Percentiles rank a stretch among this genome's conserved stretches.
Evolutionary conservation across 2,329 filamentous ascomycete species (phyloP).

Genomic region (Neofusicoccum umdonicola): DNA sequence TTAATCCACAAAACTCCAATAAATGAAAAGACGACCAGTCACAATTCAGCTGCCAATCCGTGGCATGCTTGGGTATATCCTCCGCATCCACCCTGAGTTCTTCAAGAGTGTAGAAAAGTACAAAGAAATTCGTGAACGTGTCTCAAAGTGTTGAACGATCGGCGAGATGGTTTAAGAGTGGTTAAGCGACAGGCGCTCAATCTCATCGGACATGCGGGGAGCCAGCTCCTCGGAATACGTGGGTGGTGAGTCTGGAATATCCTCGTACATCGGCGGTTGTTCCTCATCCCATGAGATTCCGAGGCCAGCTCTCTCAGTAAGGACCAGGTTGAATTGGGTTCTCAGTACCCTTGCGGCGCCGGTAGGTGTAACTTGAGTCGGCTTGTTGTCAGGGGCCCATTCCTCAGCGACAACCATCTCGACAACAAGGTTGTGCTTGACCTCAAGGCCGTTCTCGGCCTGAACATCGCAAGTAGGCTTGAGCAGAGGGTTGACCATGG

Average conservation of each 20-base stretch:
- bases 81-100: conserved; percentile 18
- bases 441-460: conserved; percentile 69
- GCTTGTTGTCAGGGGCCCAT: conserved; percentile 68
- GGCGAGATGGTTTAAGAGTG: not conserved
- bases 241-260: conserved; percentile 84
- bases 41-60: conserved; percentile 8
- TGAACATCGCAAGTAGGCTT: conserved; percentile 77
- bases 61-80: conserved; percentile 19
- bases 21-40: not conserved
- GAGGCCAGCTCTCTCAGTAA: conserved; percentile 81
- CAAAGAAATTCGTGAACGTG: conserved; percentile 7
- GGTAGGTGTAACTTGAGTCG: conserved; percentile 76
- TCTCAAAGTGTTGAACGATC: conserved; percentile 9
- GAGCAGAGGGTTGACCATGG: conserved; percentile 58
- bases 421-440: conserved; percentile 81
- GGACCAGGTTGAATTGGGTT: conserved; percentile 81
- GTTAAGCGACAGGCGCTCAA: conserved; percentile 18
- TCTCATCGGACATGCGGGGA: conserved; percentile 20
- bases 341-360: conserved; percentile 86
- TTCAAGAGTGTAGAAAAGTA: not conserved
- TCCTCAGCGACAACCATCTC: conserved; percentile 95
- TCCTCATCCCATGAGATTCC: conserved; percentile 98
- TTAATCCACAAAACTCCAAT: not conserved
- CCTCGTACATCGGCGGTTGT: conserved; percentile 87
- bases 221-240: conserved; percentile 36